Base-by-base conservation (phyloP, 2,329 filamentous ascomycete genomes). In the Plenodomus biglobosus region DNA sequence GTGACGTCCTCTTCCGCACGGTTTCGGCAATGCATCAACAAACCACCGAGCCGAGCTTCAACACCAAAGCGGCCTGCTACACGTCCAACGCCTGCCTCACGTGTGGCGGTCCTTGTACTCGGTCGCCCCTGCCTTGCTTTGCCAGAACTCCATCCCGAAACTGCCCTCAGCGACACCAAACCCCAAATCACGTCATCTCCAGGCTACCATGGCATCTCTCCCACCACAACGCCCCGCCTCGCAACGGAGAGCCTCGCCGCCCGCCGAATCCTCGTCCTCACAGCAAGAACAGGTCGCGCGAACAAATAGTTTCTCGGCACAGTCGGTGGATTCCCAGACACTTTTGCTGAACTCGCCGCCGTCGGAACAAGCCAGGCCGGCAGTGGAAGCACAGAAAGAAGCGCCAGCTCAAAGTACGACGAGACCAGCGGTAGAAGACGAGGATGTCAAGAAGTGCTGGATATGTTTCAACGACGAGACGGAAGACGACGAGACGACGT, bases 401-500 rank as follows among this genome's bases (percentile, higher is more conserved):
- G 36, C 57, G n/a, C 45, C 52, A 16, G 42, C 55, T 18, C 56
- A 56, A 21, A n/a, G 38, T 13, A 40, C 32, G 11, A 21, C 42
- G 8, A 21, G 41, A 36, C 44, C 50, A 36, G 50, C 50, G 42
- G 45, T 59, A 37, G 56, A 63, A 39, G 47, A 57, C 24, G 65
- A 71, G 10, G 71, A 75, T 18, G 61, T 73, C 11, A 76, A 77
- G 50, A 84, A 80, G 67, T 87, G 85, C 65, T 87, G 85, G 85
- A 86, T 87, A 54, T 87, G 85, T 69, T 85, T 86, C 68, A 79
- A 78, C 40, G 84, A 86, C 51, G 80, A 84, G 58, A 84, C 79
- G 6, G 85, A 87, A 62, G 84, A 87, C 48, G 75, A 76, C n/a
- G 80, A 80, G 8, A 77, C 78, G 11, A 80, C 80, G 20, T 78